Evolutionary conservation across 495 filamentous ascomycete genomes (phyloP).

Genomic region (Achaetomiella virescens): DNA sequence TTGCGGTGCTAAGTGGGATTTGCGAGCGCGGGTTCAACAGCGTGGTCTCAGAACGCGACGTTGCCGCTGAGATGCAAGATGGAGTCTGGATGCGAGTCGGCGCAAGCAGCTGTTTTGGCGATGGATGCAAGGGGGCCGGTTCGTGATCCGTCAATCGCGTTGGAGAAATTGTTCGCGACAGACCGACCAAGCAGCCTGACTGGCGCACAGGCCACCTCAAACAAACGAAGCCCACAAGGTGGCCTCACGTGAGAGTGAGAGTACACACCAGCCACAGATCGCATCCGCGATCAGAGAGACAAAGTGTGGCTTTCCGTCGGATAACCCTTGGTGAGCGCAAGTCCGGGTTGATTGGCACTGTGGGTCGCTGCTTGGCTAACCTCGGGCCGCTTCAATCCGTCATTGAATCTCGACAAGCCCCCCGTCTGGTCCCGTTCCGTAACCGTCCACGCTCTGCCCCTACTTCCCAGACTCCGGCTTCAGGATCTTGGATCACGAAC

Average conservation of each 20-base stretch:
- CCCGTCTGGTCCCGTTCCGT: background rate
- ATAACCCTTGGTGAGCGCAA: background rate
- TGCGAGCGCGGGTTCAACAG: background rate
- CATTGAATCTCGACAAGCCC: constrained; percentile 6
- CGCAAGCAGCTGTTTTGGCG: constrained; percentile 15
- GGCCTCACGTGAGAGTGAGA: background rate
- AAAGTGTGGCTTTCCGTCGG: background rate
- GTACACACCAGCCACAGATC: background rate
- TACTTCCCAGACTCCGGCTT: too few relatives aligned
- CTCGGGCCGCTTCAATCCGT: constrained; percentile 32
- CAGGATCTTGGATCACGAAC: background rate
- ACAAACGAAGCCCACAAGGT: background rate
- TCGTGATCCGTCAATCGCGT: constrained; percentile 29
- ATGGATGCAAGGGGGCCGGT: constrained; percentile 17
- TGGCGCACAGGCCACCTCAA: background rate
- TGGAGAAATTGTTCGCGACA: constrained; percentile 33
- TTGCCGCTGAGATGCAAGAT: background rate
- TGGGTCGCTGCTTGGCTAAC: constrained; percentile 10
- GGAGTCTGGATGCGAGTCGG: constrained; percentile 9
- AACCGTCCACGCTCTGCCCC: background rate
- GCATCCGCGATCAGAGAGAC: background rate
- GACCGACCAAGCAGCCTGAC: constrained; percentile 9
- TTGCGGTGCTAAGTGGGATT: background rate
- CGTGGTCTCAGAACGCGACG: background rate
- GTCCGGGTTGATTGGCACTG: background rate